Conservation (phyloP, 129 eudicot genomes). For the Tagetes patula region DNA sequence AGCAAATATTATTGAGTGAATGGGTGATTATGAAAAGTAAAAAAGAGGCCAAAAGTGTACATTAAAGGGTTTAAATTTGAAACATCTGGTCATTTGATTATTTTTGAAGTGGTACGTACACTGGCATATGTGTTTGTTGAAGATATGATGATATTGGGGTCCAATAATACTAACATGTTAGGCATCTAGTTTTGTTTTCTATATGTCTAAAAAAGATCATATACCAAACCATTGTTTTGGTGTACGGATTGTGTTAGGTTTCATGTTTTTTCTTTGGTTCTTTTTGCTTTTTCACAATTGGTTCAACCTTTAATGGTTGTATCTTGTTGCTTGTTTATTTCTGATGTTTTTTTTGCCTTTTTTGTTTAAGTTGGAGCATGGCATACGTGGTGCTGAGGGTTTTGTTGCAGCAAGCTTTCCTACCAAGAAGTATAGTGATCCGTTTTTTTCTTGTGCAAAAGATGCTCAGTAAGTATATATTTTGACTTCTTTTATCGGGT, state of each 20-base stretch:
- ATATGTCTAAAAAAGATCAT: slow-evolving; percentile 21
- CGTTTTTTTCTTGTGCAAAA: slow-evolving; percentile 55
- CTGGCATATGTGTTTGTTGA: slow-evolving; percentile 15
- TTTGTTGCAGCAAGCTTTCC: slow-evolving; percentile 74
- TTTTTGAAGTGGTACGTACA: slow-evolving; percentile 35
- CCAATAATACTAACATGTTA: slow-evolving; percentile 12
- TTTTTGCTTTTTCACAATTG: not conserved
- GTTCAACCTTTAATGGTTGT: slow-evolving; percentile 14
- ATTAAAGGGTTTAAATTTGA: slow-evolving; percentile 14
- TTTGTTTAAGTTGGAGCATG: slow-evolving; percentile 71
- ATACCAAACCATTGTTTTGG: slow-evolving; percentile 16
- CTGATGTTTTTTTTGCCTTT: slow-evolving; percentile 5
- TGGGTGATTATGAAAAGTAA: slow-evolving; percentile 21
- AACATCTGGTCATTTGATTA: slow-evolving; percentile 12
- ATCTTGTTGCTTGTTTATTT: not conserved
- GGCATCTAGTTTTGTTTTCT: slow-evolving; percentile 27
- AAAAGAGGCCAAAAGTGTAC: slow-evolving; percentile 11
- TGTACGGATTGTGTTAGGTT: slow-evolving; percentile 22
- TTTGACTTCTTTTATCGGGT: not conserved
- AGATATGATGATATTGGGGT: slow-evolving; percentile 28
- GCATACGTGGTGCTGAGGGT: slow-evolving; percentile 74
- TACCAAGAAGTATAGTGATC: slow-evolving; percentile 71
- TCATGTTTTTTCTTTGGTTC: slow-evolving; percentile 20
- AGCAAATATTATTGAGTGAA: slow-evolving; percentile 2
- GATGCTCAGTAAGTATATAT: slow-evolving; percentile 70